Conservation (phyloP, 139 green algal genomes). For the Ulvella scutata region DNA sequence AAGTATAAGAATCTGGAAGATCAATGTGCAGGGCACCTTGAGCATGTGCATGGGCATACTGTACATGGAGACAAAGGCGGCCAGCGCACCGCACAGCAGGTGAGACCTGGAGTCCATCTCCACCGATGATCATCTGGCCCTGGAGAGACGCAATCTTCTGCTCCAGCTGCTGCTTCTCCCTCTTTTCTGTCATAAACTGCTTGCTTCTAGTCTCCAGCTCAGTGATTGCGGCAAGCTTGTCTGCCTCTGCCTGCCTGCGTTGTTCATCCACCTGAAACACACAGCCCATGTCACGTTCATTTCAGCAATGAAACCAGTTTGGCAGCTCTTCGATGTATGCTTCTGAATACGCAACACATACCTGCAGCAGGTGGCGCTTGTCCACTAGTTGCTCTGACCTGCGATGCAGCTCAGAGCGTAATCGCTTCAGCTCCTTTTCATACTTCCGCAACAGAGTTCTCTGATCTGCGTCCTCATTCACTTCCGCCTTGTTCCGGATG, state of each 20-base stretch:
- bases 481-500: conserved; percentile 78
- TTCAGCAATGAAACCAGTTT: no score
- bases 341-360: no score
- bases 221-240: conserved; percentile 89
- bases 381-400: conserved; percentile 74
- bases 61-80: background rate
- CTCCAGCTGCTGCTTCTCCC: conserved; percentile 73
- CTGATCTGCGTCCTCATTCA: conserved; percentile 95
- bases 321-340: no score
- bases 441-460: conserved; percentile 87
- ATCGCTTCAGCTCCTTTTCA: conserved; percentile 72
- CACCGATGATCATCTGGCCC: conserved; percentile 73
- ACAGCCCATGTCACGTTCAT: no score
- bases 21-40: no score
- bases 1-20: no score
- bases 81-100: conserved; percentile 39
- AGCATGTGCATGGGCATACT: background rate
- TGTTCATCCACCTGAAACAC: conserved; percentile 72
- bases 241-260: conserved; percentile 71
- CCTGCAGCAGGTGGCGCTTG: conserved; percentile 73
- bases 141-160: conserved; percentile 66
- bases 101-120: conserved; percentile 26
- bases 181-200: conserved; percentile 86
- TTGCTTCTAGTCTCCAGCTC: conserved; percentile 63
- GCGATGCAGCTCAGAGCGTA: conserved; percentile 73